phyloP scores from a whole-genome alignment of 371 early-diverging fungal species.

The Capillidium rhysosporum region DNA sequence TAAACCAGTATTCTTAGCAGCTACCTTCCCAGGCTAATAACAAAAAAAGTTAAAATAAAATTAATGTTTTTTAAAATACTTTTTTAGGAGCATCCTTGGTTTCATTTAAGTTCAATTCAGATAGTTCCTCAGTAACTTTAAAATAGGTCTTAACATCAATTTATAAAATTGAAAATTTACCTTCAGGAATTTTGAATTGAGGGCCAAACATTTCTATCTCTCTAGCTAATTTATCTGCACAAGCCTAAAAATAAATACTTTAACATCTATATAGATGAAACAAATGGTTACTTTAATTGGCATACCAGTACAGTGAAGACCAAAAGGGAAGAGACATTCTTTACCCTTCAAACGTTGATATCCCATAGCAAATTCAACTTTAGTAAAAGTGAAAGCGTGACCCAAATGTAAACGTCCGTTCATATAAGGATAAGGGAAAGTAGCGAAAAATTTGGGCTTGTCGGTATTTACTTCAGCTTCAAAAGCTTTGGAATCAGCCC shows the following conservation, averaged over 20 bases:
- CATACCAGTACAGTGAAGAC: constrained; percentile 99
- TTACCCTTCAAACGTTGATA: constrained; percentile 93
- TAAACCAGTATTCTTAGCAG: constrained; percentile 63
- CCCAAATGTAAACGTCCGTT: constrained; percentile 98
- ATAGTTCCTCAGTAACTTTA: constrained; percentile 13
- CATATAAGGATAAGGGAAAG: constrained; percentile 99
- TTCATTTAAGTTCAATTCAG: constrained; percentile 12
- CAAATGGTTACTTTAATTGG: constrained; percentile 78
- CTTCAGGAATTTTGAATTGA: constrained; percentile 41
- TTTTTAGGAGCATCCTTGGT: constrained; percentile 9
- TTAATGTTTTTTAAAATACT: constrained; percentile 6
- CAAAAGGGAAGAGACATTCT: constrained; percentile 92
- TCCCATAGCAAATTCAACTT: constrained; percentile 91
- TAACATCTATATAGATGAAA: neutral
- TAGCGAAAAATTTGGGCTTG: constrained; percentile 59
- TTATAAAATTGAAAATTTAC: neutral
- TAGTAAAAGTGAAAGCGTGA: constrained; percentile 95
- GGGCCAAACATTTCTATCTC: constrained; percentile 90
- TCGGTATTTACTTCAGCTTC: constrained; percentile 19
- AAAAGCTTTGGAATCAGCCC: constrained; percentile 51
- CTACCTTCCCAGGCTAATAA: constrained; percentile 62
- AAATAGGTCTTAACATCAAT: neutral
- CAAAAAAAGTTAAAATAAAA: constrained; percentile 29
- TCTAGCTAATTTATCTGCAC: constrained; percentile 92
- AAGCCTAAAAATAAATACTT: constrained; percentile 34